phyloP scores from a whole-genome alignment of 768 basidiomycete genomes.

The Amanita pseudoporphyria region DNA sequence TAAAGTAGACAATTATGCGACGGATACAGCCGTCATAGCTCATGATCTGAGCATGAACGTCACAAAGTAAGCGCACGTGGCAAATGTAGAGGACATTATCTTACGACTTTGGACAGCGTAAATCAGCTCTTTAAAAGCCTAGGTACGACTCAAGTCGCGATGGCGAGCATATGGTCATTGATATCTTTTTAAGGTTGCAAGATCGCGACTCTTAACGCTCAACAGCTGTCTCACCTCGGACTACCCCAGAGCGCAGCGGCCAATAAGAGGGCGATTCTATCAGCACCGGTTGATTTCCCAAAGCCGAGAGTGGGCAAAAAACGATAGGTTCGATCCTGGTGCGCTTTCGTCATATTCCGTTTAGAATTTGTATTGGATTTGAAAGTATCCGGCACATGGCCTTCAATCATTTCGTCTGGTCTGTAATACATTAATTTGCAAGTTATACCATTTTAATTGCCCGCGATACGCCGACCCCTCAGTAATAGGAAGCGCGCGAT shows the following conservation, averaged over 20 bases:
- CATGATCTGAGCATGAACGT: constrained; percentile 61
- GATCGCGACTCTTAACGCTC: constrained; percentile 41
- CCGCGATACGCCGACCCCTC: no score
- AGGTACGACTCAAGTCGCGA: constrained; percentile 27
- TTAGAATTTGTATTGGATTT: background rate
- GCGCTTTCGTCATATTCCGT: background rate
- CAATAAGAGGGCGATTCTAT: constrained; percentile 64
- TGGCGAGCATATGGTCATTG: constrained; percentile 6
- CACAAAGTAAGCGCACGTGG: constrained; percentile 43
- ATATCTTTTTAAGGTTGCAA: constrained; percentile 51
- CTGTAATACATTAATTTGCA: background rate
- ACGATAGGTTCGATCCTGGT: constrained; percentile 11
- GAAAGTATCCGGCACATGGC: background rate
- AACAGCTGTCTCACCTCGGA: constrained; percentile 63
- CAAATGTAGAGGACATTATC: background rate
- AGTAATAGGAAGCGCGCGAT: no score
- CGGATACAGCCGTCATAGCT: constrained; percentile 59
- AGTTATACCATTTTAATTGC: background rate
- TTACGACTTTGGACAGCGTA: constrained; percentile 24
- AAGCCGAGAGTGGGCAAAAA: constrained; percentile 38
- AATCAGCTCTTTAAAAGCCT: constrained; percentile 69
- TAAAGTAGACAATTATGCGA: constrained; percentile 66
- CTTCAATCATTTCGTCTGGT: no score
- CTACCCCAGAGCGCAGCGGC: constrained; percentile 53
- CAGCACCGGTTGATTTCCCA: constrained; percentile 75